phyloP scores from a whole-genome alignment of 2,329 filamentous ascomycete genomes.

The Calonectria pseudoturangicola region DNA sequence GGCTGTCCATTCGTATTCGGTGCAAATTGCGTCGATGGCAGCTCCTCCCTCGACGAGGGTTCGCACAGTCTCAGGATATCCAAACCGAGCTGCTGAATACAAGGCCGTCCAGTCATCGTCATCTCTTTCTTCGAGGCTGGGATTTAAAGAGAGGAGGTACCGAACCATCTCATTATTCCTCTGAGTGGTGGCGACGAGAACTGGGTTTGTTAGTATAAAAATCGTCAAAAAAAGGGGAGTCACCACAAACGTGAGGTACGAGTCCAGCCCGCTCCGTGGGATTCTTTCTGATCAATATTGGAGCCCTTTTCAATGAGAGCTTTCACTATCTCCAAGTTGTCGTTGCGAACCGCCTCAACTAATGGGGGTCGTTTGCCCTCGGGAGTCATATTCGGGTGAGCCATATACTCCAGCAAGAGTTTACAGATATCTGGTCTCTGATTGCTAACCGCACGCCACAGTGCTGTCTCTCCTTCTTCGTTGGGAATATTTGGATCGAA shows the following conservation, averaged over 20 bases:
- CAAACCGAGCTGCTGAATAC: not conserved
- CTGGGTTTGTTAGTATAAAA: slow-evolving; percentile 2
- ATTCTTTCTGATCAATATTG: slow-evolving; percentile 26
- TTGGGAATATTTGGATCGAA: slow-evolving; percentile 14
- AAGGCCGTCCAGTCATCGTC: not conserved
- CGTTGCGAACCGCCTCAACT: not conserved
- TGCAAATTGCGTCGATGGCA: slow-evolving; percentile 3
- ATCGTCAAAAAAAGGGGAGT: too few species aligned
- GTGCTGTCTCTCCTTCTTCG: not conserved
- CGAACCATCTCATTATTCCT: not conserved
- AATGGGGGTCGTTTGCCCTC: not conserved
- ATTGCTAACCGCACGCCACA: slow-evolving; percentile 16
- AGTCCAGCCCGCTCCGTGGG: not conserved
- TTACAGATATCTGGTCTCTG: not conserved
- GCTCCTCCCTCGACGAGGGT: slow-evolving; percentile 25
- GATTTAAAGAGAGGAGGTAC: slow-evolving; percentile 19
- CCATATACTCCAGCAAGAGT: slow-evolving; percentile 25
- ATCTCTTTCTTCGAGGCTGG: not conserved
- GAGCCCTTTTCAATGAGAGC: slow-evolving; percentile 24
- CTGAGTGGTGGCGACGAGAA: slow-evolving; percentile 2
- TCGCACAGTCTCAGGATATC: not conserved
- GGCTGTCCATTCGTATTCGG: not conserved
- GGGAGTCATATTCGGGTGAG: slow-evolving; percentile 9
- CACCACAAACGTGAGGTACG: slow-evolving; percentile 24
- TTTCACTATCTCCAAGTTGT: slow-evolving; percentile 23